A percentile compares a stretch with the other conserved stretches of the same genome.
Evolutionary conservation across 257 asterid species (phyloP).

Genomic region (Gardenia jasminoides): DNA sequence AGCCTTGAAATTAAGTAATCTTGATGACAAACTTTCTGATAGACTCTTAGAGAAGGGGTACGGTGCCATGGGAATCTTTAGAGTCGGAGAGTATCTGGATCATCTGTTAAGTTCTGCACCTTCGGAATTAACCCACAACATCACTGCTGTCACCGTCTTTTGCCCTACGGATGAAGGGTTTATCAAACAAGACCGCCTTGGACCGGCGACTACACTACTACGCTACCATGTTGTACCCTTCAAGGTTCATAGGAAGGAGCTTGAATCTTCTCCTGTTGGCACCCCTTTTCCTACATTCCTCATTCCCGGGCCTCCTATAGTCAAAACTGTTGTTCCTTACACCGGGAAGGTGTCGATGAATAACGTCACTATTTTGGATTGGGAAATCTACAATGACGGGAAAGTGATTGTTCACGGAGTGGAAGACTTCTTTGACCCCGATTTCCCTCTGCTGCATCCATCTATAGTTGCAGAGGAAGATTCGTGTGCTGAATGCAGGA

Average conservation of each 20-base stretch:
- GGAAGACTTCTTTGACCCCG: not conserved
- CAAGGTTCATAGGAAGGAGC: not conserved
- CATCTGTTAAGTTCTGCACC: not conserved
- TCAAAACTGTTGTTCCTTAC: too few relatives aligned
- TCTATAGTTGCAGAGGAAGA: not conserved
- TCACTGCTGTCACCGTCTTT: not conserved
- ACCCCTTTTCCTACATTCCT: not conserved
- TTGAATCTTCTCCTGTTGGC: not conserved
- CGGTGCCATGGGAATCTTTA: not conserved
- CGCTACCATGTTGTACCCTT: not conserved
- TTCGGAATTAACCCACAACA: not conserved
- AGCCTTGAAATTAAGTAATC: too few relatives aligned
- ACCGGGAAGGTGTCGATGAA: too few relatives aligned
- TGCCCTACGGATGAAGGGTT: not conserved
- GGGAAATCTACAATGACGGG: not conserved
- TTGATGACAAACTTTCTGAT: not conserved
- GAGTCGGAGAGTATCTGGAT: not conserved
- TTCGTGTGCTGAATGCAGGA: too few relatives aligned
- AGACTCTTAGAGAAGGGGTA: not conserved
- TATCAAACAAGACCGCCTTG: not conserved
- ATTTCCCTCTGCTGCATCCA: not conserved
- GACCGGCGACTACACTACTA: not conserved
- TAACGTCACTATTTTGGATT: not conserved
- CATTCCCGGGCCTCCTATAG: not conserved
- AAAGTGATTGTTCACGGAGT: not conserved